Base-by-base conservation (phyloP, 768 basidiomycete genomes). In the Pleurotus salmoneostramineus region DNA sequence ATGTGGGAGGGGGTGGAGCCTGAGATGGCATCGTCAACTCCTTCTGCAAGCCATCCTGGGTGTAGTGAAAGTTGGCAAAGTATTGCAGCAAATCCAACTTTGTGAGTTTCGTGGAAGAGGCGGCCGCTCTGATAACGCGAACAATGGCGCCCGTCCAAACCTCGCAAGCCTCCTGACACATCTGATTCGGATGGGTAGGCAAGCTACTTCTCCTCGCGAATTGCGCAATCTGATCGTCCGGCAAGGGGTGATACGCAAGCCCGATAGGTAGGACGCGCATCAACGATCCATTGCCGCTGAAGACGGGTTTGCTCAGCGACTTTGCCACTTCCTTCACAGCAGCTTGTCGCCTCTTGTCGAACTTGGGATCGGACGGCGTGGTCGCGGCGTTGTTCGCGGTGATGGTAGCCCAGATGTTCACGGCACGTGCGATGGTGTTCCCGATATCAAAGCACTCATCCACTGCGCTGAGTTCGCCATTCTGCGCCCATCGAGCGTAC, bases 231-330 rank as follows among this genome's bases (percentile, higher is more conserved):
- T 64, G 59, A 5, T 56, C 58, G 11, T 71, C 69, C 55, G 74
- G 68, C 11, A 55, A 43, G 32, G 69, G 64, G 74, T 74, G 77
- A 59, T 77, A 79, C 21, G 73, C 70, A 21, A 81, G 66, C 0
- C 72, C 75, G 1, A 80, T 64, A 5, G 79, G 77, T 4, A 78
- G 57, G 37, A 80, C 65, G n/a, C 80, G 74, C 75, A 79, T 75
- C 40, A 81, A 64, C 54, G 75, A 77, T 8, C 76, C 78, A 60
- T 78, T 79, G 8, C 74, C 75, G 17, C 68, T 67, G 56, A 57
- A 72, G 0, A 56, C 40, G 2, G 70, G 63, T 1, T 60, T 63
- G n/a, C 59, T 55, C 12, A 79, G 59, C n/a, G 67, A 56, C 3
- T 58, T 58, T 11, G 64, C 63, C 56, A 81, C 74, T 11, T 56